These are phyloP conservation scores for Salvia sclarea DNA, from an alignment of 305 asterid species.

Conservation along the genomic window DNA sequence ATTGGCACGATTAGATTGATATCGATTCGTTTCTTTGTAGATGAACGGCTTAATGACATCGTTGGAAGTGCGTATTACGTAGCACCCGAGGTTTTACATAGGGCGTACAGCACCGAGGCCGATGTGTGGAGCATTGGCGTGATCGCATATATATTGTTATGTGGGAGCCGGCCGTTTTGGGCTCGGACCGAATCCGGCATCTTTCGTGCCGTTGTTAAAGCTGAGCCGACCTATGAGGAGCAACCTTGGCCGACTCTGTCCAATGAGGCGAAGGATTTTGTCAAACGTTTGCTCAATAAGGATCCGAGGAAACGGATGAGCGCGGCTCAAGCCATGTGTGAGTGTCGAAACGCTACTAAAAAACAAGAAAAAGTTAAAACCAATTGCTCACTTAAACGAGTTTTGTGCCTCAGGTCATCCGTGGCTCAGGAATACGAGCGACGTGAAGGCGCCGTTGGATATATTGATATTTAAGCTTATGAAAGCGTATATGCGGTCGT, in stretches of 20 bases:
- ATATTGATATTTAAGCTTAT: constrained; percentile 71
- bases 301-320: constrained; percentile 97
- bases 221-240: constrained; percentile 84
- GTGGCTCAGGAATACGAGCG: constrained; percentile 63
- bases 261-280: constrained; percentile 70
- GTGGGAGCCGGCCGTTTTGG: constrained; percentile 98
- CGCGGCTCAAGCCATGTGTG: constrained; percentile 93
- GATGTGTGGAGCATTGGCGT: constrained; percentile 97
- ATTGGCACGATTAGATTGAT: neutral
- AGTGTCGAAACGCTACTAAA: constrained; percentile 32
- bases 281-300: constrained; percentile 63
- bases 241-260: constrained; percentile 75
- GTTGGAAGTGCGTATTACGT: constrained; percentile 97
- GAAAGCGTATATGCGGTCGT: constrained; percentile 91
- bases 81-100: constrained; percentile 89
- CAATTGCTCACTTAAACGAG: neutral
- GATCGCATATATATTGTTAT: constrained; percentile 75
- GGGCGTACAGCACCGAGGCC: constrained; percentile 90
- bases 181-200: constrained; percentile 94
- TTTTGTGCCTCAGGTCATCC: constrained; percentile 76
- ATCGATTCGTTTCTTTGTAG: constrained; percentile 43
- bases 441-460: constrained; percentile 74
- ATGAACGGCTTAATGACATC: constrained; percentile 89
- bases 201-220: constrained; percentile 83
- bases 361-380: no score